A percentile compares a stretch with the other conserved stretches of the same genome.
These are phyloP conservation scores for Aureobasidium sp. DNA, from an alignment of 2,329 filamentous ascomycete genomes.

Conservation along the genomic window DNA sequence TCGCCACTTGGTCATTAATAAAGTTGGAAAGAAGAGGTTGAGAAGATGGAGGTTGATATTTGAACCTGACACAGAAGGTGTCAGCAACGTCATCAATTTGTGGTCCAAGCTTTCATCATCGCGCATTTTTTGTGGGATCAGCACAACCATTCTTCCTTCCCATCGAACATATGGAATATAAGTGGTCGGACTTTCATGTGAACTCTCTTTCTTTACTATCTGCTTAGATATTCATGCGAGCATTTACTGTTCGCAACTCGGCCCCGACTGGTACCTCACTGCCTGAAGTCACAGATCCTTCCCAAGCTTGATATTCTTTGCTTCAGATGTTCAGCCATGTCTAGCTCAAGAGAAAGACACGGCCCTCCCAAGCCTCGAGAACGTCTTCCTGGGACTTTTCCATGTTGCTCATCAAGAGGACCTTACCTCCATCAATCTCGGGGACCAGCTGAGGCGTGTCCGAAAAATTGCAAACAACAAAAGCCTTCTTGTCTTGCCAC, in stretches of 20 bases:
- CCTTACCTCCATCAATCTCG: not conserved
- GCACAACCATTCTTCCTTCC: not conserved
- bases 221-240: too few relatives aligned
- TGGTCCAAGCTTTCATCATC: not conserved
- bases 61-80: too few relatives aligned
- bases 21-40: not conserved
- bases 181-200: too few relatives aligned
- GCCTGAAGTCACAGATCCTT: too few relatives aligned
- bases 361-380: not conserved
- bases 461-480: slow-evolving; percentile 13
- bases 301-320: too few relatives aligned
- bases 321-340: not conserved
- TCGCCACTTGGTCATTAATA: too few relatives aligned
- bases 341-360: not conserved
- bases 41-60: too few relatives aligned
- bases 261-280: too few relatives aligned
- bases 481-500: not conserved
- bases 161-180: too few relatives aligned
- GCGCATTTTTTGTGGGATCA: too few relatives aligned
- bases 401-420: not conserved
- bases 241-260: too few relatives aligned
- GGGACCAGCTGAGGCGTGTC: not conserved
- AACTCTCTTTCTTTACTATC: too few relatives aligned
- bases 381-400: not conserved
- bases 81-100: slow-evolving; percentile 4